Percentiles rank a stretch among this genome's conserved stretches.
Evolutionary conservation across 345 rosid genomes (phyloP).

Genomic region (Citrus reticulata): DNA sequence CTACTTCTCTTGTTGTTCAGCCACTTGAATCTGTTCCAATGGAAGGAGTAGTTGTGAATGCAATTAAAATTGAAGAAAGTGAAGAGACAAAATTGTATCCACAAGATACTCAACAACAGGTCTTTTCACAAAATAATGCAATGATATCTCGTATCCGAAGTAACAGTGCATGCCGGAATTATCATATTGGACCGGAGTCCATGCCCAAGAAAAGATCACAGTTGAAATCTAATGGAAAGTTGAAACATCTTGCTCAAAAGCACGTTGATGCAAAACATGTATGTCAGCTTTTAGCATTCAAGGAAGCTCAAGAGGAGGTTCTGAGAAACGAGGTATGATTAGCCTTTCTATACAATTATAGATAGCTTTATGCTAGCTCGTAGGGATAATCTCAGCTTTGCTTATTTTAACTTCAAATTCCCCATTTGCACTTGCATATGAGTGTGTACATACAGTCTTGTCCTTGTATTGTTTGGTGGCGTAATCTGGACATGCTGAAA

Average conservation of each 20-base stretch:
- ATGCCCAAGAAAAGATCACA: slow-evolving; percentile 56
- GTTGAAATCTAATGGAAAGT: slow-evolving; percentile 44
- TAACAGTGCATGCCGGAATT: slow-evolving; percentile 41
- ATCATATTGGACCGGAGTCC: slow-evolving; percentile 38
- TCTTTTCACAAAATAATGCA: slow-evolving; percentile 47
- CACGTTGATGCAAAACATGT: slow-evolving; percentile 58
- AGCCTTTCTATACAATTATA: neutral
- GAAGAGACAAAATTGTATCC: slow-evolving; percentile 39
- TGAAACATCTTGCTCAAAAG: slow-evolving; percentile 42
- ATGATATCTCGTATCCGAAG: slow-evolving; percentile 49
- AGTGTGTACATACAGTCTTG: neutral
- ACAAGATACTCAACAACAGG: slow-evolving; percentile 43
- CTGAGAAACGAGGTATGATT: slow-evolving; percentile 60
- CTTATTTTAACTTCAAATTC: neutral
- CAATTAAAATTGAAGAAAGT: slow-evolving; percentile 41
- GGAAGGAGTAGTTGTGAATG: slow-evolving; percentile 34
- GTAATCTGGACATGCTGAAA: neutral
- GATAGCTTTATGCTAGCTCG: neutral
- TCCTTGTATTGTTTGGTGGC: neutral
- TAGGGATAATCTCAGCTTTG: neutral
- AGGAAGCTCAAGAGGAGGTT: slow-evolving; percentile 77
- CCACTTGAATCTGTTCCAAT: slow-evolving; percentile 37
- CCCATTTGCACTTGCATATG: neutral
- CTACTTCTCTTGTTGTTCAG: slow-evolving; percentile 33
- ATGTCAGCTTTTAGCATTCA: slow-evolving; percentile 47